phyloP scores from a whole-genome alignment of 768 basidiomycete genomes.

The Auricularia sp. region DNA sequence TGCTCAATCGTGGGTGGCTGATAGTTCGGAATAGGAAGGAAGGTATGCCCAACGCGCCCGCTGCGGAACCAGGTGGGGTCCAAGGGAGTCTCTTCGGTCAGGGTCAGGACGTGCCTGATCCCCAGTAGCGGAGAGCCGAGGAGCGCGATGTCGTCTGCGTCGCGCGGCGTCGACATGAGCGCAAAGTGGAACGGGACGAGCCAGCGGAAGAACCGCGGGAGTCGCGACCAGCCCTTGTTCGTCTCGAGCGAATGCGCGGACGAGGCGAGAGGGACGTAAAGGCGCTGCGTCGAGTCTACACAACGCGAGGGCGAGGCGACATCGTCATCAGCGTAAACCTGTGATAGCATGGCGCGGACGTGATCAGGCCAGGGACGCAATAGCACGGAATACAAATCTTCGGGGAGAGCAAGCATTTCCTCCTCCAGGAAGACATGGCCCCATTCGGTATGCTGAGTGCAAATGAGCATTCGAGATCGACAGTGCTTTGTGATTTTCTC shows the following conservation, averaged over 20 bases:
- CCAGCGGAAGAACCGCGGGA: slow-evolving; percentile 57
- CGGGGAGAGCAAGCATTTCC: slow-evolving; percentile 33
- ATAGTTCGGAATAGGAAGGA: slow-evolving; percentile 45
- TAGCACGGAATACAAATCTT: slow-evolving; percentile 22
- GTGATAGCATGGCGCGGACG: slow-evolving; percentile 19
- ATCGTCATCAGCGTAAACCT: slow-evolving; percentile 20
- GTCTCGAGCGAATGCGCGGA: background rate
- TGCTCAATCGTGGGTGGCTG: slow-evolving; percentile 49
- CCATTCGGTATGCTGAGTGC: slow-evolving; percentile 44
- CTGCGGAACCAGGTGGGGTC: slow-evolving; percentile 35
- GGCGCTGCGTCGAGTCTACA: slow-evolving; percentile 31
- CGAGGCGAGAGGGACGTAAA: slow-evolving; percentile 26
- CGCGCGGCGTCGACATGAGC: slow-evolving; percentile 49
- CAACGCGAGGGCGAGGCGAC: slow-evolving; percentile 29
- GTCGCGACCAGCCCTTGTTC: slow-evolving; percentile 1
- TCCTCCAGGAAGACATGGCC: slow-evolving; percentile 33
- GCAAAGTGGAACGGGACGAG: slow-evolving; percentile 49
- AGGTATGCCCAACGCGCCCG: slow-evolving; percentile 38
- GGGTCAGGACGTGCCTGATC: slow-evolving; percentile 47
- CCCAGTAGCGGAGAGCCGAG: slow-evolving; percentile 39
- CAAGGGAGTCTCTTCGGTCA: slow-evolving; percentile 50
- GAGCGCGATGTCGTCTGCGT: slow-evolving; percentile 38
- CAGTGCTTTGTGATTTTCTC: slow-evolving; percentile 32
- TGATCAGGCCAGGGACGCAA: slow-evolving; percentile 32
- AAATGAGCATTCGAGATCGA: slow-evolving; percentile 35